These are phyloP conservation scores for Fraxinus latifolia DNA, from an alignment of 305 asterid species.

Conservation along the genomic window DNA sequence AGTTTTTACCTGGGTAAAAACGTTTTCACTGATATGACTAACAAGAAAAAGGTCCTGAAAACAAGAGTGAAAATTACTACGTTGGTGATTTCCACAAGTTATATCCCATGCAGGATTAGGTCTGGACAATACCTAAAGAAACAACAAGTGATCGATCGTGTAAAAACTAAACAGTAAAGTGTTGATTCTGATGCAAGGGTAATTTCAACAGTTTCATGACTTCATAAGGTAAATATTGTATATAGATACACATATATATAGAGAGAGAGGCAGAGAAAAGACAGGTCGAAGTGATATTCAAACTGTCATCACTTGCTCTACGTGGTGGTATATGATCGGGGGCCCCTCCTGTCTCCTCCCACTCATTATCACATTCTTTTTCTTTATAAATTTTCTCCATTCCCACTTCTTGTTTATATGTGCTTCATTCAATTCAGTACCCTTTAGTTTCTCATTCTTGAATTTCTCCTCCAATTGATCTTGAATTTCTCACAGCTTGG, in stretches of 20 bases:
- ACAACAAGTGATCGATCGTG: conserved; percentile 15
- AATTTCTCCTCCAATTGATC: neutral
- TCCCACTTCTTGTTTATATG: neutral
- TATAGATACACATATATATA: neutral
- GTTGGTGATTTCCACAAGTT: conserved; percentile 6
- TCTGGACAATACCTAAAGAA: conserved; percentile 36
- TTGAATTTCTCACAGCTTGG: neutral
- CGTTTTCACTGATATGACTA: neutral
- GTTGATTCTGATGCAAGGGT: conserved; percentile 37
- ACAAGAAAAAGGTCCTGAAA: neutral
- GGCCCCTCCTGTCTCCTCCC: conserved; percentile 24
- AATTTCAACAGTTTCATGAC: conserved; percentile 28
- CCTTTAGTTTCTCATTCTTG: neutral
- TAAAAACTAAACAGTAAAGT: neutral
- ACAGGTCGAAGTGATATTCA: conserved; percentile 53
- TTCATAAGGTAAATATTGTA: conserved; percentile 26
- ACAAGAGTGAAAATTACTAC: neutral
- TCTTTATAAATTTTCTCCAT: conserved; percentile 18
- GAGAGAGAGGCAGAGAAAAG: conserved; percentile 23
- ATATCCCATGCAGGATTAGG: conserved; percentile 19
- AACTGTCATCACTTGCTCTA: conserved; percentile 47
- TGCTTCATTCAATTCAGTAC: neutral
- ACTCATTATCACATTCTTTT: conserved; percentile 9
- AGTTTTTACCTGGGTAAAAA: neutral
- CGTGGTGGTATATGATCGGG: conserved; percentile 29